These are phyloP conservation scores for Drosera spatulata DNA, from an alignment of 179 eudicot genomes.

Conservation along the genomic window DNA sequence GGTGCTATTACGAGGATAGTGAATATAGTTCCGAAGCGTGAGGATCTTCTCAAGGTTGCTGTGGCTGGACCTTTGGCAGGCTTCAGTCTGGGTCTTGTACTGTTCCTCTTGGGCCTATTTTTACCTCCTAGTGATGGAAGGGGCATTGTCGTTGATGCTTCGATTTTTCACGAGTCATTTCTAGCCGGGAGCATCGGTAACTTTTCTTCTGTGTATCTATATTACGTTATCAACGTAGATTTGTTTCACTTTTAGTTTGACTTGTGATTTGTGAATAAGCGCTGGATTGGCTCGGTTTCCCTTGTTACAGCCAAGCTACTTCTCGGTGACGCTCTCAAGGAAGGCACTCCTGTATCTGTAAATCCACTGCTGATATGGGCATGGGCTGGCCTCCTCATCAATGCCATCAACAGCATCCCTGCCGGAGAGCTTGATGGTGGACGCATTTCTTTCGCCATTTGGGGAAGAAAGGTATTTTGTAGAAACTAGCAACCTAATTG, in stretches of 20 bases:
- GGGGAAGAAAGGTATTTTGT: conserved; percentile 85
- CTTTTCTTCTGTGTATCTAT: not conserved
- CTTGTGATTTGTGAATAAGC: too few relatives aligned
- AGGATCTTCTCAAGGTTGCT: conserved; percentile 86
- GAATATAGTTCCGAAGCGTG: conserved; percentile 76
- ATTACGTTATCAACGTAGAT: not conserved
- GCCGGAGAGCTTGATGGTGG: conserved; percentile 99
- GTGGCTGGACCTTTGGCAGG: conserved; percentile 96
- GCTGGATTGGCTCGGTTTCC: not conserved
- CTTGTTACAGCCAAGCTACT: conserved; percentile 61
- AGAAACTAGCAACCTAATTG: too few relatives aligned
- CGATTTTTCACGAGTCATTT: conserved; percentile 89
- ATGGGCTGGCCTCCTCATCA: conserved; percentile 98
- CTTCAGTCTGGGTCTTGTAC: conserved; percentile 64
- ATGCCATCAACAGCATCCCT: conserved; percentile 95
- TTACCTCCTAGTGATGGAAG: conserved; percentile 83
- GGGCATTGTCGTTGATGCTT: conserved; percentile 74
- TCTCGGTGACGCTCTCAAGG: conserved; percentile 87
- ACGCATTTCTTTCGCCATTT: conserved; percentile 80
- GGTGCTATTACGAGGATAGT: conserved; percentile 89
- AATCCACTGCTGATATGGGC: conserved; percentile 95
- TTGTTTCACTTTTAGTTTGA: too few relatives aligned
- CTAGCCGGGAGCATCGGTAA: conserved; percentile 90
- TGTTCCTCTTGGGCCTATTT: conserved; percentile 69
- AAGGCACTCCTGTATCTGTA: conserved; percentile 72